These are phyloP conservation scores for Sporothrix curviconia DNA, from an alignment of 2,329 filamentous ascomycete genomes.

Conservation along the genomic window DNA sequence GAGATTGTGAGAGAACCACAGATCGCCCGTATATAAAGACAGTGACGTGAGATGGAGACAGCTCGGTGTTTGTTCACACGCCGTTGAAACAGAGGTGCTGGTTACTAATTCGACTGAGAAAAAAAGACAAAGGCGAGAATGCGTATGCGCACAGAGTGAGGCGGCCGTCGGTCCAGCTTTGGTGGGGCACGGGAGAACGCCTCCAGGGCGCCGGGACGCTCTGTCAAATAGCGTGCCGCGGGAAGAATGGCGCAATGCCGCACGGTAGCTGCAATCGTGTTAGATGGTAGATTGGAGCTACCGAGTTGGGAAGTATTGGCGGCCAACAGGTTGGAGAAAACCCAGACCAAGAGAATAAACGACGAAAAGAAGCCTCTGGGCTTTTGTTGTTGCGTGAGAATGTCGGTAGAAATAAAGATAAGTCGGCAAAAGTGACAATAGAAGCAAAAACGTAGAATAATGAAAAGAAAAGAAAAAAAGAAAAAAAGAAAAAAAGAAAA, in stretches of 20 bases:
- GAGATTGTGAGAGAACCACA: too few species aligned
- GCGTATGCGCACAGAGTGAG: background rate
- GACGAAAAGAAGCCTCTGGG: background rate
- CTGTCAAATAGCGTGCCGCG: conserved; percentile 10
- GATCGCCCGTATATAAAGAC: too few species aligned
- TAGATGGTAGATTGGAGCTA: too few species aligned
- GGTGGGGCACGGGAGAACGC: conserved; percentile 4
- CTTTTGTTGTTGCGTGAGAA: too few species aligned
- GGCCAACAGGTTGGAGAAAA: background rate
- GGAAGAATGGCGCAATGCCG: conserved; percentile 16
- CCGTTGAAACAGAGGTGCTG: background rate
- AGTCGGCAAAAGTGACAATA: background rate
- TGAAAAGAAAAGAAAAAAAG: background rate
- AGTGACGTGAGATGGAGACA: background rate
- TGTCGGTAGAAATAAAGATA: too few species aligned
- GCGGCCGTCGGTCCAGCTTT: conserved; percentile 11
- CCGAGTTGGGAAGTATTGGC: background rate
- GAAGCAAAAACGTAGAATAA: background rate
- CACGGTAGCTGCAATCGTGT: too few species aligned
- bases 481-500: background rate
- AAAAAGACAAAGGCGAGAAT: background rate
- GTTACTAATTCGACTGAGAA: background rate
- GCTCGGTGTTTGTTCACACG: background rate
- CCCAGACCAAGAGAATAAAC: too few species aligned
- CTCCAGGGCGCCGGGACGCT: background rate